phyloP scores from a whole-genome alignment of 164 flowering plant species.

The Liriodendron chinense region DNA sequence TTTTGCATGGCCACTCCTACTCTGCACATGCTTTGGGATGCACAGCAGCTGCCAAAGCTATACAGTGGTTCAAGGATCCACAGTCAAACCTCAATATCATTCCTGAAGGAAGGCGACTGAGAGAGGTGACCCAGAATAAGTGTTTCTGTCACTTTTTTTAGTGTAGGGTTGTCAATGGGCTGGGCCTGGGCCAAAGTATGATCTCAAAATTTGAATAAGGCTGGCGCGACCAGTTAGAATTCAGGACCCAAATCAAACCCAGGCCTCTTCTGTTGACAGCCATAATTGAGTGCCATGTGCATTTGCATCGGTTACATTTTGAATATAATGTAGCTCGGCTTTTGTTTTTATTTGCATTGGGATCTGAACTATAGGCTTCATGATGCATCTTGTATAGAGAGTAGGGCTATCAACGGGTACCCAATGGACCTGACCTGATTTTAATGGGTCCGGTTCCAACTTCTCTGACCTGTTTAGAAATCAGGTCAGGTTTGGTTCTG shows the following conservation, averaged over 20 bases:
- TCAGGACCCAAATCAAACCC: background rate
- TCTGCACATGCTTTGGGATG: conserved; percentile 98
- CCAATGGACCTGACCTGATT: too few relatives aligned
- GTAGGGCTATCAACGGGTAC: too few relatives aligned
- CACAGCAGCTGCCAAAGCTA: conserved; percentile 75
- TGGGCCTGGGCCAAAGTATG: background rate
- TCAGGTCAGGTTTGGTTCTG: too few relatives aligned
- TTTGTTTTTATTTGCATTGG: background rate
- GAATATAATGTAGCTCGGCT: background rate
- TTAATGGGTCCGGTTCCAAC: background rate
- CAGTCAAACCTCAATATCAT: conserved; percentile 56
- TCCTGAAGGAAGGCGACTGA: conserved; percentile 41
- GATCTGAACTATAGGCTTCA: background rate
- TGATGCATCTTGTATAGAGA: too few relatives aligned
- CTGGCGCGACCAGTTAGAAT: too few relatives aligned
- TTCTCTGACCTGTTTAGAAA: too few relatives aligned
- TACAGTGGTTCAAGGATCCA: conserved; percentile 85
- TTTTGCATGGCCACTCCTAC: conserved; percentile 95
- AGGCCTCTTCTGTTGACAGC: background rate
- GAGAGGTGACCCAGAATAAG: conserved; percentile 47
- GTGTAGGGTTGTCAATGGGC: background rate
- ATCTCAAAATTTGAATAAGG: background rate
- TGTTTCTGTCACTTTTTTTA: conserved; percentile 1
- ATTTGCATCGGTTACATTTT: background rate
- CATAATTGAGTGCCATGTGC: background rate